Percentiles rank a stretch among this genome's conserved stretches.
These are phyloP conservation scores for Pseudonitzschia multistriata DNA, from an alignment of 108 stramenopile species.

Conservation along the genomic window DNA sequence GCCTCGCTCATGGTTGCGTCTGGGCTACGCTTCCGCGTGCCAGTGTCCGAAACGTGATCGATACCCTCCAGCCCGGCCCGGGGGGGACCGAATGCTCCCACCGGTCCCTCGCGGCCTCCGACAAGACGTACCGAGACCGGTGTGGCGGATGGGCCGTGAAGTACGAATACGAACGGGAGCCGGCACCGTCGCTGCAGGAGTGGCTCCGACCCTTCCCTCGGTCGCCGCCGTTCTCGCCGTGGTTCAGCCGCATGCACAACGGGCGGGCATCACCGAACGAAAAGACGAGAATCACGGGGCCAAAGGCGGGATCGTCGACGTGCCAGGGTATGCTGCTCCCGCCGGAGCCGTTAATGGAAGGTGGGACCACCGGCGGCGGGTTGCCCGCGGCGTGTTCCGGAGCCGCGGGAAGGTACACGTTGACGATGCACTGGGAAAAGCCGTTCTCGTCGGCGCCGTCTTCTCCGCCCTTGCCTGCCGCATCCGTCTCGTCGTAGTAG, in stretches of 20 bases:
- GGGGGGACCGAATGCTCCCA: constrained; percentile 45
- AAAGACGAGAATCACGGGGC: constrained; percentile 37
- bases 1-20: too few relatives aligned
- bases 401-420: constrained; percentile 21
- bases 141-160: constrained; percentile 30
- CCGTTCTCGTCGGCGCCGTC: background rate
- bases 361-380: background rate
- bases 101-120: constrained; percentile 26
- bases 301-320: constrained; percentile 40
- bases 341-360: background rate
- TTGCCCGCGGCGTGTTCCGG: background rate
- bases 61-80: constrained; percentile 33
- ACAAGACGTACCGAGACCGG: constrained; percentile 37
- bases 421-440: constrained; percentile 50
- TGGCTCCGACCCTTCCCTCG: background rate
- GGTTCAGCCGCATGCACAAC: constrained; percentile 21
- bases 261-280: constrained; percentile 49
- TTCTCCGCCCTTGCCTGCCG: background rate
- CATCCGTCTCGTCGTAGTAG: background rate
- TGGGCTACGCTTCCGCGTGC: background rate
- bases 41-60: constrained; percentile 40
- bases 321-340: constrained; percentile 42
- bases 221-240: background rate
- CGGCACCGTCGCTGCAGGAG: background rate
- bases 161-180: constrained; percentile 9